Evolutionary conservation across 2,329 filamentous ascomycete species (phyloP).

Genomic region (Didymella exigua): DNA sequence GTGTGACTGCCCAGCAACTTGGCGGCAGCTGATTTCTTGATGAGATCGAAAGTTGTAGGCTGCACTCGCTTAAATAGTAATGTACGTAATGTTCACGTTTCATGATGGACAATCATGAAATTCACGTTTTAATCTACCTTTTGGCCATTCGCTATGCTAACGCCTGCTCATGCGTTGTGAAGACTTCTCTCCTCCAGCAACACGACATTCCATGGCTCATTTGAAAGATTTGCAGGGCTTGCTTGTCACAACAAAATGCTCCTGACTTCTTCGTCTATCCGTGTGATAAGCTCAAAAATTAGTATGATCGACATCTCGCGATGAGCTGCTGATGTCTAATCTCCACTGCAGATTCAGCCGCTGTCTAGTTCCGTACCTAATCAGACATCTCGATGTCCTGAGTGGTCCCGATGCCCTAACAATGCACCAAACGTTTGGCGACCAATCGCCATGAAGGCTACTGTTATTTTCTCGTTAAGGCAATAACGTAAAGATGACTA

Average conservation of each 20-base stretch:
- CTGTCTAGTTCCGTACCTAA: no score
- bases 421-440: background rate
- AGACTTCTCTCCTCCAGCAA: background rate
- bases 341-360: no score
- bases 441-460: no score
- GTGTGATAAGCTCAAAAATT: background rate
- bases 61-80: background rate
- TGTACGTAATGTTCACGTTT: background rate
- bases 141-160: no score
- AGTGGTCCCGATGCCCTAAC: background rate
- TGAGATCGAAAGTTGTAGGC: background rate
- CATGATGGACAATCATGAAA: background rate
- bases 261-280: background rate
- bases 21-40: background rate
- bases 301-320: background rate
- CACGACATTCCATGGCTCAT: no score
- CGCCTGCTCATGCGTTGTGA: background rate
- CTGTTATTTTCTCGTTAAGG: no score
- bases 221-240: no score
- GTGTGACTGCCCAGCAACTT: background rate
- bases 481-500: no score
- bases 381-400: background rate
- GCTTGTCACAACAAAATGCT: no score
- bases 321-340: background rate
- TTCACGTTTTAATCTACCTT: background rate